Percentiles rank a stretch among this genome's conserved stretches.
Conservation (phyloP, 2,329 filamentous ascomycete genomes). For the Curvularia spicifera region DNA sequence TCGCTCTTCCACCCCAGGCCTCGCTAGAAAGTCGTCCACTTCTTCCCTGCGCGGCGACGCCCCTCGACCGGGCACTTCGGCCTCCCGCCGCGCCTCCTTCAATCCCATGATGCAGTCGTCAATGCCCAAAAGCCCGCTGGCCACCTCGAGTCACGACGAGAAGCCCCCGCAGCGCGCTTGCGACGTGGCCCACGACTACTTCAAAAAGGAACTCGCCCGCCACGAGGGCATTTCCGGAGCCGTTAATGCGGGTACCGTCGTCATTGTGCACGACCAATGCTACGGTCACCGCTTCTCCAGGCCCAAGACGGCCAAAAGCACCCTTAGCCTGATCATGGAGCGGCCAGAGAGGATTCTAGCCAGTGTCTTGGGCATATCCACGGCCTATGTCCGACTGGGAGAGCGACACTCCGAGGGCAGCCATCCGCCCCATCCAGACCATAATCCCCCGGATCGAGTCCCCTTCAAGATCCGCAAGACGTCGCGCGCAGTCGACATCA, state of each 20-base stretch:
- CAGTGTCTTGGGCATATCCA: conserved; percentile 78
- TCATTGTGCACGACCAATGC: conserved; percentile 90
- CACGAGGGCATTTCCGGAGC: conserved; percentile 59
- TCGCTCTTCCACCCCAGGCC: conserved; percentile 50
- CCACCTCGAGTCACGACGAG: conserved; percentile 45
- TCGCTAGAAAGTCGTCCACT: conserved; percentile 53
- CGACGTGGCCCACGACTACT: conserved; percentile 70
- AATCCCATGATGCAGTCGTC: conserved; percentile 50
- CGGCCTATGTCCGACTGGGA: conserved; percentile 90
- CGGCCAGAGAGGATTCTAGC: conserved; percentile 90
- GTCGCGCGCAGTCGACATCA: conserved; percentile 71
- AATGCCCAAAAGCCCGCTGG: conserved; percentile 51
- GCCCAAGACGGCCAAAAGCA: conserved; percentile 74
- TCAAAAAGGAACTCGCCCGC: conserved; percentile 70
- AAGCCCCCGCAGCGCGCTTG: conserved; percentile 58
- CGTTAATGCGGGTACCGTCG: conserved; percentile 68
- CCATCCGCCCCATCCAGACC: conserved; percentile 69
- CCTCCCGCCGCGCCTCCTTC: conserved; percentile 54
- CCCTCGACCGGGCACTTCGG: conserved; percentile 40
- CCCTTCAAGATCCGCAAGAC: conserved; percentile 90
- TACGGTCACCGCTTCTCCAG: conserved; percentile 93
- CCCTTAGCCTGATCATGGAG: conserved; percentile 85
- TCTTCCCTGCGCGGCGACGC: conserved; percentile 52
- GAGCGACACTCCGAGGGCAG: conserved; percentile 75
- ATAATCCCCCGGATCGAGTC: conserved; percentile 64